Conservation (phyloP, 2,329 filamentous ascomycete genomes). For the Hypoxylon sp. region DNA sequence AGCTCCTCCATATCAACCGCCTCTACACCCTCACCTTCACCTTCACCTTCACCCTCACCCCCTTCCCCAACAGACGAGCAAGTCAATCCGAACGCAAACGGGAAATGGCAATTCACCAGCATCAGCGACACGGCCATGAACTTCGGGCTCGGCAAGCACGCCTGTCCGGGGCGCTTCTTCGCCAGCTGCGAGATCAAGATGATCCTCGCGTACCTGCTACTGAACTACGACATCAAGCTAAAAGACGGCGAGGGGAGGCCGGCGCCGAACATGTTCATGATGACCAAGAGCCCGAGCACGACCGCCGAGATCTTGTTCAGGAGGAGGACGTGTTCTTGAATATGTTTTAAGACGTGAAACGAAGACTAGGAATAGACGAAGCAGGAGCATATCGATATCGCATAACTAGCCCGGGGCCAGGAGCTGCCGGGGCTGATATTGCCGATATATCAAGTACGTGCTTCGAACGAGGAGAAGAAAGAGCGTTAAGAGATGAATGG, state of each 20-base stretch:
- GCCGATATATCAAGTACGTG: background rate
- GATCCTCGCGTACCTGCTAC: conserved; percentile 56
- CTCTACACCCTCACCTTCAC: background rate
- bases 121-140: conserved; percentile 54
- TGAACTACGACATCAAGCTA: conserved; percentile 56
- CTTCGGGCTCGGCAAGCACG: conserved; percentile 57
- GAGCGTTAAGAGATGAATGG: background rate
- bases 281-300: conserved; percentile 51
- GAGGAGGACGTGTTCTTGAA: conserved; percentile 30
- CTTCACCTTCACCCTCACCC: conserved; percentile 24
- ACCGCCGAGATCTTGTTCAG: conserved; percentile 51
- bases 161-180: conserved; percentile 60
- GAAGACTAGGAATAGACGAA: background rate
- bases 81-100: conserved; percentile 26
- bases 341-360: background rate
- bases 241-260: conserved; percentile 48
- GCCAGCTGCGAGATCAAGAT: conserved; percentile 61
- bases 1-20: background rate
- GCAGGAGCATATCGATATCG: background rate
- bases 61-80: background rate
- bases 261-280: conserved; percentile 52
- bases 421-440: conserved; percentile 17
- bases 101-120: conserved; percentile 52
- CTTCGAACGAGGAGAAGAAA: conserved; percentile 1
- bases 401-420: conserved; percentile 27